Conservation (phyloP, 495 filamentous ascomycete species). For the Penicillium subrubescens region DNA sequence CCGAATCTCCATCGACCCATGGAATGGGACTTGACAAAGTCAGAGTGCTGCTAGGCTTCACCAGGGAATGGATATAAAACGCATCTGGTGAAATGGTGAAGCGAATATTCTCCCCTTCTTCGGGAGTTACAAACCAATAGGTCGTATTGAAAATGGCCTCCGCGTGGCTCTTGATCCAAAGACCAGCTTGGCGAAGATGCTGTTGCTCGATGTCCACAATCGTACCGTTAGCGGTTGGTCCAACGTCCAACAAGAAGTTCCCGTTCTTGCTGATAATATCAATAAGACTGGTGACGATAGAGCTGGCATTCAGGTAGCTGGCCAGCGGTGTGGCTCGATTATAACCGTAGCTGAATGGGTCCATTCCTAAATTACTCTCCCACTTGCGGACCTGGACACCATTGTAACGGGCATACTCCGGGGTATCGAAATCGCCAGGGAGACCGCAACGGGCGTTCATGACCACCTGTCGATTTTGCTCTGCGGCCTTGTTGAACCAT, state of each 20-base stretch:
- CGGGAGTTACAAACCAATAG: conserved; percentile 58
- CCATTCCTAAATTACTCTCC: conserved; percentile 58
- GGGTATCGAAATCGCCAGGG: conserved; percentile 52
- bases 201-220: conserved; percentile 51
- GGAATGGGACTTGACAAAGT: conserved; percentile 46
- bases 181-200: conserved; percentile 48
- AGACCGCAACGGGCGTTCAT: conserved; percentile 58
- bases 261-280: conserved; percentile 60
- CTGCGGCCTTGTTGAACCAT: conserved; percentile 48
- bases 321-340: conserved; percentile 50
- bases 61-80: conserved; percentile 53
- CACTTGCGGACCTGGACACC: conserved; percentile 54
- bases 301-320: conserved; percentile 53
- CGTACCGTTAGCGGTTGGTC: conserved; percentile 53
- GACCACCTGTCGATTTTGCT: conserved; percentile 46
- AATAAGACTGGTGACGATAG: conserved; percentile 46
- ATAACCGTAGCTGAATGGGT: conserved; percentile 58
- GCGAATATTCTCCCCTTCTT: conserved; percentile 46
- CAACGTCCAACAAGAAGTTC: conserved; percentile 58
- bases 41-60: conserved; percentile 41
- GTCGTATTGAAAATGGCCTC: conserved; percentile 60
- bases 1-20: conserved; percentile 42
- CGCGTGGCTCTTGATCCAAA: conserved; percentile 52
- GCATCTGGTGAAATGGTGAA: conserved; percentile 55
- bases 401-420: conserved; percentile 51